Evolutionary conservation across 2,329 filamentous ascomycete species (phyloP), one percentile per base, ranked within the genome.

Genomic region (Camillea tinctor): DNA sequence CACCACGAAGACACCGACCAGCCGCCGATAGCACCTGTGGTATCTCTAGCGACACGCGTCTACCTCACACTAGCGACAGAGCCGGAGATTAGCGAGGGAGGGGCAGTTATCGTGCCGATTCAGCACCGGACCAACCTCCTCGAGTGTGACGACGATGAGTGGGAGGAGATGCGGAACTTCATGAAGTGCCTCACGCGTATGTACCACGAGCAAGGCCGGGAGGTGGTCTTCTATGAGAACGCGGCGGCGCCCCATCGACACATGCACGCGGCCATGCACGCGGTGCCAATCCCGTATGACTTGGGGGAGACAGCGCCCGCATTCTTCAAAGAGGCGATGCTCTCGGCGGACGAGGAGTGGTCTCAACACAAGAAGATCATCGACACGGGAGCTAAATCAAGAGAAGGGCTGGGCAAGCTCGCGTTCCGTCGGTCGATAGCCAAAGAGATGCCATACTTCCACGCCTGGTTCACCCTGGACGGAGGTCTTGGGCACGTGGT

Each of bases 101-200:
- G 93, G 54, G 91, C 93, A 6, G 88, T 95, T 59, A 95, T 99
- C 63, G 92, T 93, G 2, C 95, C 95, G 5, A 87, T 95, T 21
- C 86, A 93, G 67, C 95, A 99, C 73, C 88, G 89, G 56, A 87
- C 83, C 22, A 99, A 98, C 73, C 85, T 99, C 0, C 80, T 99
- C n/a, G 94, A 97, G 75, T 99, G 95, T 75, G 94, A 98, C 75
- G 94, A 99, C 71, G 95, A 99, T 72, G 95, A 99, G 74, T 99
- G 96, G 96, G 95, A 99, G 73, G 95, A 99, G 76, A 89, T 99
- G 5, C 90, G 95, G 67, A 99, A 99, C 75, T 99, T 99, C 73
- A 98, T 98, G 94, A 99, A 99, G 79, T 90, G 87, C 60, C 82
- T 99, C 20, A 97, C 90, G 4, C 88, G 94, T 51, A 90, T 97